Conservation (phyloP, 805 yeast genomes). For the Yamadazyma olivae region DNA sequence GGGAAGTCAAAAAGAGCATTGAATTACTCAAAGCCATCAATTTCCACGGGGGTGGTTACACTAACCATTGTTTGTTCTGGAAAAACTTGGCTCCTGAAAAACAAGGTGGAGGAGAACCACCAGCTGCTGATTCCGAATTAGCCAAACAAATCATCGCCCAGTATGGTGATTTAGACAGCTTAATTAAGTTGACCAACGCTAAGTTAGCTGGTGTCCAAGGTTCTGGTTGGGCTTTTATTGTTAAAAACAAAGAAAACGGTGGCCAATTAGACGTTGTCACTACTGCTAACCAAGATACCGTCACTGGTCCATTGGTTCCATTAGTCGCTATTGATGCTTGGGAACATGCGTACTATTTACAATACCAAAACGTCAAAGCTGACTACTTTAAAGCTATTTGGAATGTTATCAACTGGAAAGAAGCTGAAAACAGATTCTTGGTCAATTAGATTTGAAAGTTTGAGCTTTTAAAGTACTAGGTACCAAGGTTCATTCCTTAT, state of each 20-base stretch:
- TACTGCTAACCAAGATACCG: constrained; percentile 48
- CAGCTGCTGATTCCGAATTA: constrained; percentile 41
- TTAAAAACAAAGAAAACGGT: constrained; percentile 44
- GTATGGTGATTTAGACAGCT: constrained; percentile 44
- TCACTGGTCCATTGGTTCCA: constrained; percentile 40
- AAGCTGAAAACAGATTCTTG: constrained; percentile 44
- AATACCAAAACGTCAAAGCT: constrained; percentile 49
- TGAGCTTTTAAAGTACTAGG: too few relatives aligned
- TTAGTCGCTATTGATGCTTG: constrained; percentile 52
- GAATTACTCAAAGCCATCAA: constrained; percentile 45
- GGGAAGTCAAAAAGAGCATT: constrained; percentile 33
- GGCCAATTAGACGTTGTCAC: constrained; percentile 42
- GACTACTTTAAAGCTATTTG: constrained; percentile 50
- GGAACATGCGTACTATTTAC: constrained; percentile 55
- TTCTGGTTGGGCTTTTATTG: constrained; percentile 53
- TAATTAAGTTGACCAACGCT: constrained; percentile 38
- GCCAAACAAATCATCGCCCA: constrained; percentile 37
- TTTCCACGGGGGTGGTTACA: constrained; percentile 52
- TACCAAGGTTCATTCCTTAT: too few relatives aligned
- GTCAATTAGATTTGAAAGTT: constrained; percentile 13
- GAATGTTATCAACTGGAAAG: constrained; percentile 50
- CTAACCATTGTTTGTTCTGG: constrained; percentile 50
- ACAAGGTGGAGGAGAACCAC: constrained; percentile 58
- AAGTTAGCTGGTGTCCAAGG: constrained; percentile 50
- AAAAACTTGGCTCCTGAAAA: constrained; percentile 44